Evolutionary conservation across 176 grass and related monocot species (phyloP), one percentile per base, ranked within the genome.

Genomic region (Oryza coarctata): DNA sequence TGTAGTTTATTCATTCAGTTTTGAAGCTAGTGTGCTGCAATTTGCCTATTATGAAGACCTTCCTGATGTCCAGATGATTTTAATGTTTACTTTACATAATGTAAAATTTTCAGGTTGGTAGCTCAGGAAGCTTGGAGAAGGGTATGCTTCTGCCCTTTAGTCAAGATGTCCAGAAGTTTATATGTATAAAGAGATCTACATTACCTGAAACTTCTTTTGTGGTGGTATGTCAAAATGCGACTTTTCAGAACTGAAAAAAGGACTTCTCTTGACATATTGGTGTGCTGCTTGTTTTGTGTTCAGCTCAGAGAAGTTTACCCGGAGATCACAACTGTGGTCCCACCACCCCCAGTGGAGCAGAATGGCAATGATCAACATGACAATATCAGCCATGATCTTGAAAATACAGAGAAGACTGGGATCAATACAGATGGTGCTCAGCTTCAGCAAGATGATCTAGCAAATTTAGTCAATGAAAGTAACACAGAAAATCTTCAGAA

Each of bases 161-260:
- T 55, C 57, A 71, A 77, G 80, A 88, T 52, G 52, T 83, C 60
- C 67, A 66, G 13, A 63, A 67, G 41, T 44, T 66, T 55, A 73
- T 88, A 49, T 20, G 23, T 11, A 40, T 71, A 13, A 88, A 83
- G 67, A 83, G 83, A 65, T 9, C 43, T 78, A 20, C 58, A 39
- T 65, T 83, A 44, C 80, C 80, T 28, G 66, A 78, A 78, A 65
- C 67, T 78, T 88, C 73, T 55, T 76, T 88, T 77, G 65, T 83
- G 67, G 26, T 88, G 80, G 86, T 88, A 88, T 35, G 74, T 65
- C 41, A 20, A 77, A 77, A 38, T 41, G 39, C 22, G 27, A 64
- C 40, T 73, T 30, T 3, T 74, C 6, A 57, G n/a, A 39, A 73
- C 66, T 73, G 52, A 32, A 79, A 66, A 31, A 40, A 55, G 7